These are phyloP conservation scores for Sarcodon aspratus DNA, from an alignment of 768 basidiomycete species.

Conservation along the genomic window DNA sequence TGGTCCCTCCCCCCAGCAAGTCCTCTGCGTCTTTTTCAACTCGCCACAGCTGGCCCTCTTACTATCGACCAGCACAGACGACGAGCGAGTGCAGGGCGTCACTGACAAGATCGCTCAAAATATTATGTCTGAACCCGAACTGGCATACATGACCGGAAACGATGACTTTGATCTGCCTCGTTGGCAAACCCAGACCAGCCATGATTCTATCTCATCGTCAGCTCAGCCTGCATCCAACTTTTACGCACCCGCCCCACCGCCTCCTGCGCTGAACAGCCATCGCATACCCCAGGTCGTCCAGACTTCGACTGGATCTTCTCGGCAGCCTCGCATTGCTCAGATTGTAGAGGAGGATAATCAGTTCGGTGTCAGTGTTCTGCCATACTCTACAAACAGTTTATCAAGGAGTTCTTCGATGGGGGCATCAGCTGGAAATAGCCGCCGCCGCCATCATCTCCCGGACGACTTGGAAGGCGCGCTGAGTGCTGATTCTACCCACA, in stretches of 20 bases:
- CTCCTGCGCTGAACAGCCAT: conserved; percentile 32
- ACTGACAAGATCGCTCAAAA: not conserved
- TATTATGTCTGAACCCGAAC: conserved; percentile 62
- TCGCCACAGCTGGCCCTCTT: conserved; percentile 6
- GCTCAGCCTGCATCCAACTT: conserved; percentile 41
- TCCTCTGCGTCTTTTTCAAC: conserved; percentile 9
- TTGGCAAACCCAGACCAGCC: conserved; percentile 35
- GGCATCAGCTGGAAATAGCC: conserved; percentile 28
- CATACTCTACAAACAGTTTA: conserved; percentile 45
- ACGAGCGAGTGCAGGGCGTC: not conserved
- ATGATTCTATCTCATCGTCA: conserved; percentile 41
- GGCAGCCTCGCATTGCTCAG: conserved; percentile 56
- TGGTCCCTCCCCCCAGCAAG: conserved; percentile 5
- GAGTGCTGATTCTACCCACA: conserved; percentile 30
- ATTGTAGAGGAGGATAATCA: conserved; percentile 55
- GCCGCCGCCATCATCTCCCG: conserved; percentile 57
- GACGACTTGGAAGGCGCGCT: conserved; percentile 56
- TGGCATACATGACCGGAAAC: conserved; percentile 68
- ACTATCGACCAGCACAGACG: not conserved
- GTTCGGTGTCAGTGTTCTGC: conserved; percentile 25
- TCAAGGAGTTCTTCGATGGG: conserved; percentile 58
- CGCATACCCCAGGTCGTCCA: conserved; percentile 43
- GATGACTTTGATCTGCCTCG: conserved; percentile 69
- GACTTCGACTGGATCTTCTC: conserved; percentile 27
- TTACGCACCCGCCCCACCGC: conserved; percentile 34